Conservation (phyloP, 495 filamentous ascomycete genomes). For the Achaetomiella virescens region DNA sequence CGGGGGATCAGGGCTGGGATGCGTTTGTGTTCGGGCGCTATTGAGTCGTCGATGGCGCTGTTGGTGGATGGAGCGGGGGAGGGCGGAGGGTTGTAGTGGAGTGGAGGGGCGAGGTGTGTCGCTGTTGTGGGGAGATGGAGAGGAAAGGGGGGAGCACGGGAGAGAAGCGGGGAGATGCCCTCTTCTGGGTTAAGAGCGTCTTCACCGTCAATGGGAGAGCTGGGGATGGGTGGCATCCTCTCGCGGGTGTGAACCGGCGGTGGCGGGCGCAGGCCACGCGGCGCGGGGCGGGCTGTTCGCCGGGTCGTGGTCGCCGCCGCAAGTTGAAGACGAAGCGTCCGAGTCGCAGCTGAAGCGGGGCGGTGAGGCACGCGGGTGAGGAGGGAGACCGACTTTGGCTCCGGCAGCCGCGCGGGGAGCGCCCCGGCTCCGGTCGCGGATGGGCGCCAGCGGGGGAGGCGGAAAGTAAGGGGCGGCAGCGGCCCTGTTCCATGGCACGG, state of each 20-base stretch:
- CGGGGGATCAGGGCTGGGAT: constrained; percentile 17
- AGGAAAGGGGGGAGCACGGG: constrained; percentile 7
- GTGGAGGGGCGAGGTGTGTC: neutral
- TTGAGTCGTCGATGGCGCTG: constrained; percentile 10
- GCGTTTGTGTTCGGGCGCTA: constrained; percentile 23
- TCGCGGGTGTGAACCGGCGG: neutral
- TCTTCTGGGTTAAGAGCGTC: constrained; percentile 14
- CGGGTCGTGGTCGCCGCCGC: neutral
- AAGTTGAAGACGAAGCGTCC: constrained; percentile 11
- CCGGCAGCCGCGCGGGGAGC: neutral
- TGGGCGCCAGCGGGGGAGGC: constrained; percentile 30
- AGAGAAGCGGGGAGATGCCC: constrained; percentile 24
- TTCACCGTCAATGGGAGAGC: neutral
- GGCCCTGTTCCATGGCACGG: constrained; percentile 18
- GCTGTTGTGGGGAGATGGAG: neutral
- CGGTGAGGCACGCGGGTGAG: constrained; percentile 1
- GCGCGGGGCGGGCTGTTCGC: constrained; percentile 10
- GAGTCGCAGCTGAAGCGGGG: constrained; percentile 20
- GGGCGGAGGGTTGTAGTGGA: neutral
- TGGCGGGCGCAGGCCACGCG: constrained; percentile 15
- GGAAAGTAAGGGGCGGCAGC: constrained; percentile 21
- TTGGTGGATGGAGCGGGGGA: neutral
- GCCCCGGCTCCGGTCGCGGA: constrained; percentile 2
- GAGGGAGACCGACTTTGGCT: neutral
- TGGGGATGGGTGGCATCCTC: neutral